phyloP scores from a whole-genome alignment of 495 filamentous ascomycete species.

The Bathelium albidoporum region DNA sequence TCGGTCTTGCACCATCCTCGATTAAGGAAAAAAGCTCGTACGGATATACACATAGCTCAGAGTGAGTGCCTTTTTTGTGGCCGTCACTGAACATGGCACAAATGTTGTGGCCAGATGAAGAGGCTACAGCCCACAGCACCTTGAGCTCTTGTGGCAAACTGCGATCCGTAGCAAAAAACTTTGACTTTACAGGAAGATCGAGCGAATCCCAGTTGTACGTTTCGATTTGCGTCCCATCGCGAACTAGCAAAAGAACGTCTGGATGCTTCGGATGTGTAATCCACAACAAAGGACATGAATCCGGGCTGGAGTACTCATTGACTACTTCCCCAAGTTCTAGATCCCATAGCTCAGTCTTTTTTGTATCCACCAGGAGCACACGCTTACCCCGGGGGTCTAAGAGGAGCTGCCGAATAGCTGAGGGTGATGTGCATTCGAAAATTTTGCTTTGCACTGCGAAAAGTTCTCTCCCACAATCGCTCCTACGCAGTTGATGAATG shows the following conservation, averaged over 20 bases:
- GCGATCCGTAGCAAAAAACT: not conserved
- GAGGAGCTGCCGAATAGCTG: not conserved
- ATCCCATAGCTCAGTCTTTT: not conserved
- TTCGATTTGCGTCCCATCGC: not conserved
- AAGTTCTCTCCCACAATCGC: not conserved
- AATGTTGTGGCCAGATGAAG: not conserved
- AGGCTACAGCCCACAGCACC: not conserved
- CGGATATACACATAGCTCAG: not conserved
- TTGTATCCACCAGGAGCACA: not conserved
- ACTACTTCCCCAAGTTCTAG: not conserved
- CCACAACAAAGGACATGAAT: not conserved
- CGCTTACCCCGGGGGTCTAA: not conserved
- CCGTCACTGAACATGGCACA: not conserved
- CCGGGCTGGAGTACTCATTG: not conserved
- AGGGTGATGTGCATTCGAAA: not conserved
- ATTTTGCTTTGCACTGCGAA: not conserved
- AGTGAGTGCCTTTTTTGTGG: not conserved
- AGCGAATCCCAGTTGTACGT: not conserved
- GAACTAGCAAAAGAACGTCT: not conserved
- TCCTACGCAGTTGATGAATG: not conserved
- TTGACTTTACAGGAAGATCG: not conserved
- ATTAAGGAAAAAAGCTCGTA: not conserved
- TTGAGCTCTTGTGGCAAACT: not conserved
- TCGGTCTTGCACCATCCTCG: not conserved
- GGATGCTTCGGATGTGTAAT: not conserved